Percentiles rank a stretch among this genome's conserved stretches.
phyloP scores from a whole-genome alignment of 2,329 filamentous ascomycete species.

The Epichloe uncinata region DNA sequence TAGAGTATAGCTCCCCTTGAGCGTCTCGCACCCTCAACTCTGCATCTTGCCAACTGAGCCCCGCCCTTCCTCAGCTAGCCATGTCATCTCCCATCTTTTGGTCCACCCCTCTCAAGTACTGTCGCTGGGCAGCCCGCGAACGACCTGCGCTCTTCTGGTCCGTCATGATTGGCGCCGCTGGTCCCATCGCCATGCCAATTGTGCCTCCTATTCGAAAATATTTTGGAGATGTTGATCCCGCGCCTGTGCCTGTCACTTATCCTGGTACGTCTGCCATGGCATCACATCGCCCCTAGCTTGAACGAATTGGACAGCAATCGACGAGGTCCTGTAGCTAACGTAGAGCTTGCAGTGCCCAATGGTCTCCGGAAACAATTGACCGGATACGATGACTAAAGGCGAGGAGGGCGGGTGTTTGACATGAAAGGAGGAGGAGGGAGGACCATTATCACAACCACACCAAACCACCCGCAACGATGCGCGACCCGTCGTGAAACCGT shows the following conservation, averaged over 20 bases:
- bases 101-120: conserved; percentile 63
- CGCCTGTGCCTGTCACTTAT: conserved; percentile 76
- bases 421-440: neutral
- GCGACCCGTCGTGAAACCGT: neutral
- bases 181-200: conserved; percentile 55
- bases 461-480: neutral
- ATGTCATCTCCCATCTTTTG: conserved; percentile 74
- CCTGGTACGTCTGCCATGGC: conserved; percentile 53
- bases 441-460: neutral
- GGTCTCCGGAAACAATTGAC: conserved; percentile 45
- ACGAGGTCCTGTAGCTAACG: neutral
- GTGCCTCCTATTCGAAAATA: conserved; percentile 61
- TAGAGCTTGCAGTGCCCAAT: conserved; percentile 33
- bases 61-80: conserved; percentile 9
- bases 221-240: conserved; percentile 61
- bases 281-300: neutral
- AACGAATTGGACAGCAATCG: neutral
- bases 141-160: conserved; percentile 89
- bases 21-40: neutral
- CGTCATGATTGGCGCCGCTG: conserved; percentile 56
- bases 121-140: conserved; percentile 77
- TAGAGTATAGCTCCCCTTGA: neutral
- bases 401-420: conserved; percentile 2
- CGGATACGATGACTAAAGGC: conserved; percentile 45
- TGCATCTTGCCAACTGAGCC: neutral